phyloP scores from a whole-genome alignment of 352 stramenopile species.

The Globisporangium spiculum region DNA sequence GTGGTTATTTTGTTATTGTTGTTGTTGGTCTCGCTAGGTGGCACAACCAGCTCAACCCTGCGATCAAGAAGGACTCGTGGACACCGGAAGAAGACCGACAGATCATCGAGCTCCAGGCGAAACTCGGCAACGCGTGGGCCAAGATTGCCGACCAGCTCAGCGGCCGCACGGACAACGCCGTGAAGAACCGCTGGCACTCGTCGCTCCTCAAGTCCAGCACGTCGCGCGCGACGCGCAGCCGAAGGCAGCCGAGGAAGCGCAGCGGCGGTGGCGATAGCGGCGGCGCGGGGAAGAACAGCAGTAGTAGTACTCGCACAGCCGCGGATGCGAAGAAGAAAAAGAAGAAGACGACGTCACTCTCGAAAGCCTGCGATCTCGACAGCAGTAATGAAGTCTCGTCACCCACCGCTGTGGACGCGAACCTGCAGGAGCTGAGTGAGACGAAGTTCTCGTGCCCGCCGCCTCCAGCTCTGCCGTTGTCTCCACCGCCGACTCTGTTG shows the following conservation, averaged over 20 bases:
- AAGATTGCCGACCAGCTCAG: slow-evolving; percentile 41
- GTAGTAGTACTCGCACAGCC: neutral
- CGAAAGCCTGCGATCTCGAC: neutral
- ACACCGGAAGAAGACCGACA: slow-evolving; percentile 31
- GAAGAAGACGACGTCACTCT: neutral
- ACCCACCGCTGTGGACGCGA: neutral
- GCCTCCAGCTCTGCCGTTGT: neutral
- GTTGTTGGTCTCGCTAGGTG: slow-evolving; percentile 6
- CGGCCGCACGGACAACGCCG: slow-evolving; percentile 49
- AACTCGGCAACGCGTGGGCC: slow-evolving; percentile 43
- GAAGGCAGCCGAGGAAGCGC: neutral
- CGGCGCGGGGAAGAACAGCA: neutral
- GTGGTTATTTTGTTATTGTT: neutral
- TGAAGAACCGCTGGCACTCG: slow-evolving; percentile 56
- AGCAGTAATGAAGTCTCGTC: neutral
- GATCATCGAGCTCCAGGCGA: slow-evolving; percentile 28
- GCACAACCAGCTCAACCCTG: slow-evolving; percentile 36
- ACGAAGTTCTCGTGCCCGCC: neutral
- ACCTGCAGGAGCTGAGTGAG: neutral
- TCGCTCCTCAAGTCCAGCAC: slow-evolving; percentile 10
- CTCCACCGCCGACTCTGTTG: neutral
- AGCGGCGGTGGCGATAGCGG: neutral
- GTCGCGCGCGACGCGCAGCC: neutral
- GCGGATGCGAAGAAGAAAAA: neutral
- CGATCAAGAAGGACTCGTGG: slow-evolving; percentile 39